Base-by-base conservation (phyloP, 1,284 basidiomycete species). In the Cronartium quercuum region DNA sequence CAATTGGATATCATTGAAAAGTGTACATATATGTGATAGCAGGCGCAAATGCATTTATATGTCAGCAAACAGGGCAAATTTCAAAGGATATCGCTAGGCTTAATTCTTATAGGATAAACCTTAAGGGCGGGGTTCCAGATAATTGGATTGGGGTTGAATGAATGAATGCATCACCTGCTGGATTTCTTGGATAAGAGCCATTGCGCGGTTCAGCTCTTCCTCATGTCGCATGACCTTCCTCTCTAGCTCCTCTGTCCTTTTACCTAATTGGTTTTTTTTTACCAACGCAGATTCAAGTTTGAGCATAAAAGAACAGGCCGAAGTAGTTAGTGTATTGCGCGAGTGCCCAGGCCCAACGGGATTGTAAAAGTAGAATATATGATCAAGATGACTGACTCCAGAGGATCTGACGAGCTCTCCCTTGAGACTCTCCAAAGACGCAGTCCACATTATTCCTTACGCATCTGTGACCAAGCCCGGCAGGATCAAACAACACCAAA, bases 171-270 rank as follows among this genome's bases (percentile, higher is more conserved):
- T 12, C n/a, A 34, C 60, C 66, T 60, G 60, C 51, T 68, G 55
- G 35, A 57, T 15, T 51, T 51, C 4, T 3, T 13, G 42, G 38
- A 68, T 58, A 24, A 55, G 44, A 55, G 66, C 47, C 51, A 58
- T 68, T 6, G 66, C 60, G 38, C 21, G 55, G 37, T 55, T 58
- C 55, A 68, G 51, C 37, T 68, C 66, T 42, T 68, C 55, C 42
- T 68, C 66, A 9, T 58, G 66, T 68, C 60, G 37, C 21, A 58
- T 58, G 18, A 68, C 55, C 37, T 58, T 44, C 40, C 40, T 24
- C 66, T 68, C 66, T 13, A 68, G 66, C 55, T 68, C 66, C 21
- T 68, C 66, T 7, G 66, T 68, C 37, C 66, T 55, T 68, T 68
- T 68, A 29, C 55, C 66, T 68, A n/a, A 38, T 58, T 37, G 29